Evolutionary conservation across 1,284 basidiomycete species (phyloP), one percentile per base, ranked within the genome.

Genomic region (Gymnopus androsaceus): DNA sequence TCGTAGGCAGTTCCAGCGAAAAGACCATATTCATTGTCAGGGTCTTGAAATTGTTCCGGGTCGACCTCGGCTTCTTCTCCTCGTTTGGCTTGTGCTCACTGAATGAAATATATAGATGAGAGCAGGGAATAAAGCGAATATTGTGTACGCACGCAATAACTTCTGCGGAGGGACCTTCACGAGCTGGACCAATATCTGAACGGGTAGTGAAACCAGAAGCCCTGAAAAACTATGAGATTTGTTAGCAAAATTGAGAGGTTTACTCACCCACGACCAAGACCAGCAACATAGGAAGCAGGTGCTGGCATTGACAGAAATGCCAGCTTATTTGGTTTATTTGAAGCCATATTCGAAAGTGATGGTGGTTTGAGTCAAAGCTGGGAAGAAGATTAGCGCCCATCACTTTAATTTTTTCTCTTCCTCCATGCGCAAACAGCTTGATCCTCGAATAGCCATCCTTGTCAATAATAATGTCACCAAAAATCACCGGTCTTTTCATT

Each of bases 191-290:
- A 62, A 99, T 99, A 85, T 99, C 96, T 46, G 95, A 97, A 52
- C 96, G 90, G 7, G 95, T 99, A 0, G 96, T 99, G 75, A 99
- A 99, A 58, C 96, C 97, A 51, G 95, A 97, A 50, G 96, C 95
- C 72, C 92, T 93, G 59, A 12, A 50, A 49, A 55, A 38, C 30
- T 55, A 51, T 63, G 25, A 59, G 38, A 55, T 52, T 14, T 33
- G 51, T 63, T 17, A 61, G 47, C 19, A 33, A 47, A 51, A 40
- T 51, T 28, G 54, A 47, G 56, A 19, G 31, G 23, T 5, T 25
- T 3, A 70, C 86, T 61, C 61, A 92, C 91, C 94, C 95, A 80
- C 94, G 85, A 75, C 95, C 94, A 38, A 97, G 87, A 89, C 95
- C 94, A 64, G 95, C 95, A 48, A 97, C 95, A 72, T 96, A 97